Conservation (phyloP, 2,329 filamentous ascomycete genomes). For the Clathrospora elynae region DNA sequence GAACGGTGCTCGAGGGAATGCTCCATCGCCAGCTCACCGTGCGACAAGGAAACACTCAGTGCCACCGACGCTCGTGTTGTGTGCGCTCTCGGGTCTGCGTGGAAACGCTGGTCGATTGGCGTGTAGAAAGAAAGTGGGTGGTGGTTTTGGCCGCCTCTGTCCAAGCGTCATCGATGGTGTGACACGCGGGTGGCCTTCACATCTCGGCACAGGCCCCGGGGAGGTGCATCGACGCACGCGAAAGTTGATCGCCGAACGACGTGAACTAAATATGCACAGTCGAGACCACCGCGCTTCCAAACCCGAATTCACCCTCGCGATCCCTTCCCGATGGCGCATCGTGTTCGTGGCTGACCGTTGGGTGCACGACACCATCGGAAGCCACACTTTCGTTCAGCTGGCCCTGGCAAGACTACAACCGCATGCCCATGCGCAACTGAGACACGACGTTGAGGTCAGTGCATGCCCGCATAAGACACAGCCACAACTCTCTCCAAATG, state of each 20-base stretch:
- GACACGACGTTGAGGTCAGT: conserved; percentile 11
- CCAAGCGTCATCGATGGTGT: conserved; percentile 12
- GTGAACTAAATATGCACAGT: conserved; percentile 10
- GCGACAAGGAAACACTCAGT: conserved; percentile 4
- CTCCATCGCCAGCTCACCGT: conserved; percentile 5
- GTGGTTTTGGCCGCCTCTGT: conserved; percentile 12
- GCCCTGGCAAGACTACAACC: conserved; percentile 8
- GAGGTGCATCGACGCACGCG: conserved; percentile 1
- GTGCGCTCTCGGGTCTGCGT: conserved; percentile 5
- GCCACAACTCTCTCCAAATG: conserved; percentile 9
- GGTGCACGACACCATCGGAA: conserved; percentile 14
- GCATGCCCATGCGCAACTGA: conserved; percentile 13
- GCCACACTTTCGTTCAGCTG: conserved; percentile 19
- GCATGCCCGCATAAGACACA: conserved; percentile 18
- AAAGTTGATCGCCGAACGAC: conserved; percentile 10
- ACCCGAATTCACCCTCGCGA: too few relatives aligned
- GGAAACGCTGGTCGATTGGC: conserved; percentile 13
- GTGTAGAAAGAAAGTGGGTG: conserved; percentile 3
- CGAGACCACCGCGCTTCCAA: conserved; percentile 5
- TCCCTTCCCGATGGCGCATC: too few relatives aligned
- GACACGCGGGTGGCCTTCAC: conserved; percentile 13
- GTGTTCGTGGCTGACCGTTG: too few relatives aligned
- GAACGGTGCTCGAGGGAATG: conserved; percentile 2
- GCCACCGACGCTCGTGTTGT: conserved; percentile 7
- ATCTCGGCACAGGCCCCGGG: conserved; percentile 18